Percentiles rank a stretch among this genome's conserved stretches.
These are phyloP conservation scores for Coemansia sp. DNA, from an alignment of 192 early-diverging fungal species.

Conservation along the genomic window DNA sequence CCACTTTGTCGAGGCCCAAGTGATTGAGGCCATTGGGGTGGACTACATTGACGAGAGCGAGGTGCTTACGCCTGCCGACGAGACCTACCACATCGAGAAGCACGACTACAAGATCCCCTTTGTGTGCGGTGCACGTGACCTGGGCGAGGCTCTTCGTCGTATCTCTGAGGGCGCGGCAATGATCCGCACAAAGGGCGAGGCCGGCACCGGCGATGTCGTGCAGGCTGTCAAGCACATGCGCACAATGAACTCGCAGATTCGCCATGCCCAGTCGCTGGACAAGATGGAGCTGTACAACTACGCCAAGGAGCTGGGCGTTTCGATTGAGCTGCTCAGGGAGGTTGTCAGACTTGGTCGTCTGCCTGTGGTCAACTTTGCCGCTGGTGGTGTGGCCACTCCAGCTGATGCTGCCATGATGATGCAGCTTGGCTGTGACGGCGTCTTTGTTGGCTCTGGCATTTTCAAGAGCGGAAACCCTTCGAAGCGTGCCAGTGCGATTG, in stretches of 20 bases:
- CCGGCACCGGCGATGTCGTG: not conserved
- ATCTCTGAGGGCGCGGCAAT: constrained; percentile 94
- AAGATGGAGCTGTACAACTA: constrained; percentile 80
- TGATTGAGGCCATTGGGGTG: constrained; percentile 13
- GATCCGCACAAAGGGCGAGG: constrained; percentile 76
- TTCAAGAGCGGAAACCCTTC: constrained; percentile 94
- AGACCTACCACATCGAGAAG: constrained; percentile 89
- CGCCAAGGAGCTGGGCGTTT: constrained; percentile 84
- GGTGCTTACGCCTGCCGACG: constrained; percentile 66
- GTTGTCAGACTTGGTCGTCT: constrained; percentile 79
- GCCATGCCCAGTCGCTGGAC: constrained; percentile 19
- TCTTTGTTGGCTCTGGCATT: constrained; percentile 90
- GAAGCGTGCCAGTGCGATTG: constrained; percentile 92
- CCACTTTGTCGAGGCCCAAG: constrained; percentile 93
- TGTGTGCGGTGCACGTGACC: constrained; percentile 85
- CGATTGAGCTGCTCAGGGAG: constrained; percentile 81
- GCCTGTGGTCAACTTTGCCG: constrained; percentile 97
- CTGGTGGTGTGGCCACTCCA: constrained; percentile 92
- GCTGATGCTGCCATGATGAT: constrained; percentile 97
- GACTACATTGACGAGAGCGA: constrained; percentile 27
- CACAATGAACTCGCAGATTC: constrained; percentile 44
- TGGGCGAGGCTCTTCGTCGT: constrained; percentile 86
- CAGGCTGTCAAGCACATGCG: not conserved
- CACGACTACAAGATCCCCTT: constrained; percentile 84
- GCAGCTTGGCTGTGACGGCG: constrained; percentile 95